Evolutionary conservation across 2,329 filamentous ascomycete species (phyloP), one percentile per base, ranked within the genome.

Genomic region (Rhynchosporium graminicola): DNA sequence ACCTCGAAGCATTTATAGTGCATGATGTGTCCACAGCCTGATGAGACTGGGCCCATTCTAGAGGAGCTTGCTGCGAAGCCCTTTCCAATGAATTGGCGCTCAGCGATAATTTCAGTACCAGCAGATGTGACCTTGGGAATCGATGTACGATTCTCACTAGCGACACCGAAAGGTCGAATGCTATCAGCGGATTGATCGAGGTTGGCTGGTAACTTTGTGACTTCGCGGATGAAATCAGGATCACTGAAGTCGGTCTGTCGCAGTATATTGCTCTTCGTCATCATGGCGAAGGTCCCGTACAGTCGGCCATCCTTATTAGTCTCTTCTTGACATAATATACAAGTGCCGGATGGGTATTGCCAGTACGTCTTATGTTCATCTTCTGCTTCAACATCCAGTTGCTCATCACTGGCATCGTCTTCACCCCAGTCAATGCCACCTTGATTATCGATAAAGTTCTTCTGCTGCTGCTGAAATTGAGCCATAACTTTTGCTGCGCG

Each of bases 11-110:
- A 99, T 69, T 85, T 87, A 74, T 91, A 98, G 75, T 99, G 95
- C 95, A 99, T 99, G 72, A 99, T 96, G 75, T 99, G 95, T 2
- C 95, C 95, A 76, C 95, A 99, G 9, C 94, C 92, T 42, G 90
- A 91, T 10, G 93, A 91, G 1, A 98, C 89, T 0, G 94, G 90
- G 0, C 93, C 95, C 20, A 84, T 80, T 33, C 83, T 81, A 40
- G 86, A 86, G 46, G 86, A 81, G 9, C 83, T 80, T 6, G 87
- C 81, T 2, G 91, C 89, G 72, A 96, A 99, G 0, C 95, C 95
- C 76, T 93, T 96, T 38, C 94, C 93, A 54, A 99, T 84, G 5
- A 87, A 87, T 76, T 96, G 90, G 55, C 90, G 86, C 74, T 96
- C 92, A 4, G 86, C 84, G 42, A 85, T 80, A 54, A 94, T 87